These are phyloP conservation scores for Auriscalpium vulgare DNA, from an alignment of 768 basidiomycete genomes.

Conservation along the genomic window DNA sequence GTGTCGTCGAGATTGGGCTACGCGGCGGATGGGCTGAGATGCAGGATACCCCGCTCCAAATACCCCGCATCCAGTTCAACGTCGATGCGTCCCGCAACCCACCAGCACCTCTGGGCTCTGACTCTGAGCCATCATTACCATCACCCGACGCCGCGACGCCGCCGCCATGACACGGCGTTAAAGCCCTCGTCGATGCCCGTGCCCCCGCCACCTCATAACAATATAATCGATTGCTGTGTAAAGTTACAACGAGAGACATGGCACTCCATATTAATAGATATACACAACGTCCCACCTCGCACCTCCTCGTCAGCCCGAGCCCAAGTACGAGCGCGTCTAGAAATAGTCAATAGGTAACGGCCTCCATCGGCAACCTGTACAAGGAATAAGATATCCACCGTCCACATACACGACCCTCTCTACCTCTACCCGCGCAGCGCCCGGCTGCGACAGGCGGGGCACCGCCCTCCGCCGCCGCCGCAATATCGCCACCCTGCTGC, in stretches of 20 bases:
- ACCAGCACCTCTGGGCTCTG: neutral
- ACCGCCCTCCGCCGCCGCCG: too few species aligned
- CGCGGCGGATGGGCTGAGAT: constrained; percentile 60
- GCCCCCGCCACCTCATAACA: too few species aligned
- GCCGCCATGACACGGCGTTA: neutral
- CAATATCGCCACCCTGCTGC: too few species aligned
- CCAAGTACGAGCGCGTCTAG: too few species aligned
- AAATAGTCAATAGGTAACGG: too few species aligned
- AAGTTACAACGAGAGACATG: neutral
- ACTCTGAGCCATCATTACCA: neutral
- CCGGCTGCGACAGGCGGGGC: too few species aligned
- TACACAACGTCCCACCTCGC: neutral
- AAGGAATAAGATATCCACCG: too few species aligned
- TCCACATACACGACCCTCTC: too few species aligned
- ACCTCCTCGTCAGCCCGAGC: too few species aligned
- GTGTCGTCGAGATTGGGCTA: constrained; percentile 61
- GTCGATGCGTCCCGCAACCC: neutral
- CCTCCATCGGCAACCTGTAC: too few species aligned
- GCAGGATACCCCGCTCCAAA: constrained; percentile 46
- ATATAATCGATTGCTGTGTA: neutral
- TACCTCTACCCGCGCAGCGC: too few species aligned
- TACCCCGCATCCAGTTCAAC: constrained; percentile 31
- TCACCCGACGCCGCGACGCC: neutral
- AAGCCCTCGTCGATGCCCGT: too few species aligned
- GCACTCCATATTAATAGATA: neutral